Evolutionary conservation across 768 basidiomycete genomes (phyloP).

Genomic region (Ramaria rubella): DNA sequence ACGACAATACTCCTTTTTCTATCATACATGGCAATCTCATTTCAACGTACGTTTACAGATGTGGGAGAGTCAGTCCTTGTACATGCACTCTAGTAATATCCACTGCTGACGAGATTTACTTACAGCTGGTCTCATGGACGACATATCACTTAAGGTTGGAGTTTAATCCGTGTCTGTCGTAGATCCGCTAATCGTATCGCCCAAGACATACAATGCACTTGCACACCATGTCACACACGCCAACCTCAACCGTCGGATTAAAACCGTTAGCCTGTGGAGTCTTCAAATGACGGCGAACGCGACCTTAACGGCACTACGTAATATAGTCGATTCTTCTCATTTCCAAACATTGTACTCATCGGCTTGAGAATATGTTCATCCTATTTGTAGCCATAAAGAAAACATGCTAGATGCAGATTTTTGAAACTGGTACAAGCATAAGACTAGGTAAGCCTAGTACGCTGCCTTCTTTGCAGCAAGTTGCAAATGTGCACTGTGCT

Average conservation of each 20-base stretch:
- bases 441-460: slow-evolving; percentile 19
- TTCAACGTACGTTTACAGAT: slow-evolving; percentile 41
- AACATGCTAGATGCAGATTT: neutral
- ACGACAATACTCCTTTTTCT: slow-evolving; percentile 30
- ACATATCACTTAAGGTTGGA: slow-evolving; percentile 75
- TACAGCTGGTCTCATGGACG: slow-evolving; percentile 84
- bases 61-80: slow-evolving; percentile 73
- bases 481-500: slow-evolving; percentile 89
- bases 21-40: slow-evolving; percentile 11
- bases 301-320: slow-evolving; percentile 72
- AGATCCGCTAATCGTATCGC: neutral
- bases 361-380: neutral
- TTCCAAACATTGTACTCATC: neutral
- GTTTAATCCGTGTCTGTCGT: neutral
- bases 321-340: slow-evolving; percentile 58
- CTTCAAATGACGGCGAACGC: slow-evolving; percentile 88
- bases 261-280: slow-evolving; percentile 90
- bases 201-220: slow-evolving; percentile 80
- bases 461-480: slow-evolving; percentile 72
- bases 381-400: neutral
- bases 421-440: neutral
- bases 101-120: neutral
- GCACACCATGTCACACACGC: slow-evolving; percentile 91
- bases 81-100: neutral
- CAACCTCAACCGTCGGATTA: slow-evolving; percentile 83